Evolutionary conservation across 768 basidiomycete genomes (phyloP).

Genomic region (Crassisporium funariophilum): DNA sequence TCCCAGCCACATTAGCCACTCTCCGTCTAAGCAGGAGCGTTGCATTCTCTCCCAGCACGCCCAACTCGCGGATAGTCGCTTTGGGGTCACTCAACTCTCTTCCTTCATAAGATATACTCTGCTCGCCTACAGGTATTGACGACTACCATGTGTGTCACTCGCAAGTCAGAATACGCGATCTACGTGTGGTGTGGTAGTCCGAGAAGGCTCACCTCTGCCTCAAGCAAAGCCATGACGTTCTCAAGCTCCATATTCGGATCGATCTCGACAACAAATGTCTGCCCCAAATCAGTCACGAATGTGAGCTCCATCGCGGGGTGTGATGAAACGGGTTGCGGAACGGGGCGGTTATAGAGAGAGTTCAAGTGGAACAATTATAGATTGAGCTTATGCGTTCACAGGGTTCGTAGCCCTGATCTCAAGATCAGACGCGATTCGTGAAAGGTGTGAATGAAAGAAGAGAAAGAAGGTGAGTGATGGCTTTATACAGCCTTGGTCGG

Average conservation of each 20-base stretch:
- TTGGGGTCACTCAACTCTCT: conserved; percentile 67
- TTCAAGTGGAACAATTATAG: neutral
- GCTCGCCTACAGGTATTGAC: conserved; percentile 69
- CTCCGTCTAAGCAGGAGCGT: conserved; percentile 72
- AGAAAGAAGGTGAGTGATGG: too few species aligned
- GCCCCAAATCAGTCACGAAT: conserved; percentile 68
- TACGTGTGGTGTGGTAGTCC: neutral
- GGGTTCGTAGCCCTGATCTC: too few species aligned
- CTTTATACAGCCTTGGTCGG: too few species aligned
- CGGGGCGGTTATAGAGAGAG: conserved; percentile 8
- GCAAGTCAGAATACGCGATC: neutral
- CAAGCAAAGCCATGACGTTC: conserved; percentile 91
- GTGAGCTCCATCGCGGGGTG: conserved; percentile 62
- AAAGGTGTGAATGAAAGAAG: too few species aligned
- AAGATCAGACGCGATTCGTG: too few species aligned
- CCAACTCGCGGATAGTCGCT: conserved; percentile 67
- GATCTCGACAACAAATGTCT: conserved; percentile 74
- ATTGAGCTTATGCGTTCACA: neutral
- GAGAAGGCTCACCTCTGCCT: conserved; percentile 79
- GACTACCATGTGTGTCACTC: conserved; percentile 57
- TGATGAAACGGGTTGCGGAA: conserved; percentile 10
- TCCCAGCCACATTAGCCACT: conserved; percentile 43
- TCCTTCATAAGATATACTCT: conserved; percentile 69
- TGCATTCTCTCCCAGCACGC: conserved; percentile 58
- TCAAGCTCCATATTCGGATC: conserved; percentile 90